phyloP scores from a whole-genome alignment of 2,329 filamentous ascomycete genomes.

The Fusarium scirpi region DNA sequence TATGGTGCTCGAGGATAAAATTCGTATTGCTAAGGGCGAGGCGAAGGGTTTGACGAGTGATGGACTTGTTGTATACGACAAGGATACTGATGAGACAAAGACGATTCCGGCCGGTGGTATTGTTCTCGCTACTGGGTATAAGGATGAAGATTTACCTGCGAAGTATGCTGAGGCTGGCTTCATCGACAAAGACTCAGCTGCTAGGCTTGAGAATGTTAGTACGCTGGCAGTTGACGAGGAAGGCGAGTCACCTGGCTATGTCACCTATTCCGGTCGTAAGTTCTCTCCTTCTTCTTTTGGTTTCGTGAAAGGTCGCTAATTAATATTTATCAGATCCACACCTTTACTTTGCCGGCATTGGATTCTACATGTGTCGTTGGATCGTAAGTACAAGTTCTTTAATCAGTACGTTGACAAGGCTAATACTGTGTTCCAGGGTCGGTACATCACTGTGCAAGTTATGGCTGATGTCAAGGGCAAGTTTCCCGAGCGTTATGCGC shows the following conservation, averaged over 20 bases:
- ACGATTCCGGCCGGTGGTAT: not conserved
- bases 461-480: not conserved
- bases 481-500: not conserved
- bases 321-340: not conserved
- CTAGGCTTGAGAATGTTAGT: not conserved
- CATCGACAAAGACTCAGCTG: not conserved
- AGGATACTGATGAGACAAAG: not conserved
- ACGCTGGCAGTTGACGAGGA: not conserved
- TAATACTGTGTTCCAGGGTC: not conserved
- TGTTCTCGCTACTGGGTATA: not conserved
- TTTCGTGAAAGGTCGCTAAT: not conserved
- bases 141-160: not conserved
- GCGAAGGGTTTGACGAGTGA: not conserved
- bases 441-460: not conserved
- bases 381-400: not conserved
- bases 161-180: not conserved
- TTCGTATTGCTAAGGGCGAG: not conserved
- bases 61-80: not conserved
- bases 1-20: not conserved
- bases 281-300: too few species aligned
- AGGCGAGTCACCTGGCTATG: not conserved
- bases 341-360: not conserved
- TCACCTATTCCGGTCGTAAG: not conserved
- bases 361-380: constrained; percentile 3
- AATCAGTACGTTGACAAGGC: not conserved